Evolutionary conservation across 1,139 yeast genomes (phyloP).

Genomic region (Hansenula lynferdii): DNA sequence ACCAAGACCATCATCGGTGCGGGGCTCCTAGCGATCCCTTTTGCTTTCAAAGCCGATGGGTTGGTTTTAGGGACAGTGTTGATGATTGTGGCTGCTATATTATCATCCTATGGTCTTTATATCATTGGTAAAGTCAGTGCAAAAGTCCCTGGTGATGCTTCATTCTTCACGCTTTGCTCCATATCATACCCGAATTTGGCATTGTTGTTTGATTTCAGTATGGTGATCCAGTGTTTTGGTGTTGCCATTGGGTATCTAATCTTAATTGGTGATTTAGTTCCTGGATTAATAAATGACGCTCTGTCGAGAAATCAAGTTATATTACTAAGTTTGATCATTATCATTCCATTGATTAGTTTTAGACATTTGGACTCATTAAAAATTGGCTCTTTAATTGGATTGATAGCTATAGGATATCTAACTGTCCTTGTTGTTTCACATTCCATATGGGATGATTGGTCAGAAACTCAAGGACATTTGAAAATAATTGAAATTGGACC

Average conservation of each 20-base stretch:
- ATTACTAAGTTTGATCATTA: conserved; percentile 49
- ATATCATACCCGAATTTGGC: conserved; percentile 83
- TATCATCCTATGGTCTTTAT: conserved; percentile 78
- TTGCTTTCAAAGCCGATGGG: conserved; percentile 85
- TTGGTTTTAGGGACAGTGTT: conserved; percentile 61
- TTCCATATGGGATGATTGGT: conserved; percentile 46
- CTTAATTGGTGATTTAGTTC: conserved; percentile 87
- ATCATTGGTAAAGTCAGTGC: conserved; percentile 72
- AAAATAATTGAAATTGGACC: conserved; percentile 51
- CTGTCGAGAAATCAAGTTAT: conserved; percentile 55
- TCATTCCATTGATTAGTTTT: conserved; percentile 74
- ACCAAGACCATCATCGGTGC: conserved; percentile 83
- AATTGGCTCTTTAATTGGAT: conserved; percentile 81
- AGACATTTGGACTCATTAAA: conserved; percentile 78
- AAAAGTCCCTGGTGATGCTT: conserved; percentile 72
- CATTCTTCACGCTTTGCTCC: conserved; percentile 80
- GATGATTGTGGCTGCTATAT: conserved; percentile 65
- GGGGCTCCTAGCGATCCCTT: conserved; percentile 90
- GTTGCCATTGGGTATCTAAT: conserved; percentile 87
- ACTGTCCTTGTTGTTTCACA: conserved; percentile 68
- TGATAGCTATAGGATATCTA: conserved; percentile 75
- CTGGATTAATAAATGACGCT: conserved; percentile 42
- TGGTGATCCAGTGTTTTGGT: conserved; percentile 89
- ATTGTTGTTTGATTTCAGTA: conserved; percentile 79
- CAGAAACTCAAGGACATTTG: conserved; percentile 47